Base-by-base conservation (phyloP, 345 rosid species). In the Acer campestre region DNA sequence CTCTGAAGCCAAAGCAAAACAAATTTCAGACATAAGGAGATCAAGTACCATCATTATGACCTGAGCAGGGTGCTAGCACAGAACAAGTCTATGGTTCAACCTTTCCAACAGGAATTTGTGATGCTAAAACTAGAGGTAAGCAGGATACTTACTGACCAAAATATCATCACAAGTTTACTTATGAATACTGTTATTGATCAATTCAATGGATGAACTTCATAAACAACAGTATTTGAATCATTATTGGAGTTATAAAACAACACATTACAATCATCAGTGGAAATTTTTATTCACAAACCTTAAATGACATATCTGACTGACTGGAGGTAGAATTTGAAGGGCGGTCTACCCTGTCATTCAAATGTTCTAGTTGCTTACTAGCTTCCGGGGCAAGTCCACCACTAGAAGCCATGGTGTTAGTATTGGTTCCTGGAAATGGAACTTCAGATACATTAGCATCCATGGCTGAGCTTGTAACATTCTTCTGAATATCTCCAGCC, bases 271-370 rank as follows among this genome's bases (percentile, higher is more conserved):
- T 75, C 58, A 38, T 14, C 65, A 68, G 73, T 35, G 10, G 25
- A 65, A 62, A 18, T 61, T 23, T 71, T 79, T 70, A 72, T 79
- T 79, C 61, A 78, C 89, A 64, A 71, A 93, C 98, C 98, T 94
- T 91, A 82, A 87, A 88, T 64, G 89, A 88, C 76, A 85, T 73
- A 75, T 87, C 85, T 61, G 79, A 79, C 77, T 70, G 84, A 22
- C 68, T 79, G 64, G 69, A 38, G 69, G 72, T 78, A 59, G 86
- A 82, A 59, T 25, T 84, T 76, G 90, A 80, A 48, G 65, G 59
- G 71, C 53, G 84, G 78, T 69, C 79, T 88, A 76, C 89, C 78
- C 77, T 86, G 75, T 78, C 85, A 78, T 10, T 80, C 59, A 48
- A 29, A 79, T 78, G 78, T 67, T 79, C 85, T 61, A 58, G 77